These are phyloP conservation scores for Psidium guajava DNA, from an alignment of 345 rosid species.

Conservation along the genomic window DNA sequence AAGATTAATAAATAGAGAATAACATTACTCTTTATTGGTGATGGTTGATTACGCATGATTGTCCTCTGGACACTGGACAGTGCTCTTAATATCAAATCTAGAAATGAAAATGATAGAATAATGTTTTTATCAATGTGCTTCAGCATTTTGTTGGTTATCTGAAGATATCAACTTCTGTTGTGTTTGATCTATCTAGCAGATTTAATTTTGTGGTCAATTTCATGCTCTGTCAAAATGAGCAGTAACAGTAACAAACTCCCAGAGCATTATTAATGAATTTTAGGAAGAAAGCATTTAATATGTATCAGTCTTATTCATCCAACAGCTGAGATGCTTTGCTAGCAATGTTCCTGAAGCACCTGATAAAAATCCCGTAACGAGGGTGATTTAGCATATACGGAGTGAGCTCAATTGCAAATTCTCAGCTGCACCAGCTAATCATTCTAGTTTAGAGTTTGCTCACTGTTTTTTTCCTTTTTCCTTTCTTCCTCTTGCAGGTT, in stretches of 20 bases:
- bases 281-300: not conserved
- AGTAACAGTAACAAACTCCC: not conserved
- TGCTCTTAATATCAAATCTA: not conserved
- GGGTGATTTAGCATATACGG: not conserved
- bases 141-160: not conserved
- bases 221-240: not conserved
- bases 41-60: not conserved
- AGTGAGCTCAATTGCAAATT: not conserved
- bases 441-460: not conserved
- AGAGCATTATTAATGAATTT: not conserved
- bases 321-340: not conserved
- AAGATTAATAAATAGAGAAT: not conserved
- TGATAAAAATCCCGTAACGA: not conserved
- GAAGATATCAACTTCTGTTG: not conserved
- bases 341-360: not conserved
- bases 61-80: not conserved
- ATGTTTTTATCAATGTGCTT: not conserved
- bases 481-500: not conserved
- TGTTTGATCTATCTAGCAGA: not conserved
- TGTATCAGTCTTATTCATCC: not conserved
- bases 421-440: not conserved
- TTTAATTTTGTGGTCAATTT: not conserved
- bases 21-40: not conserved
- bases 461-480: not conserved
- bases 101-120: not conserved